Percentiles rank a stretch among this genome's conserved stretches.
phyloP scores from a whole-genome alignment of 225 moss, liverwort and hornwort genomes.

The Physcomitrellopsis africana region DNA sequence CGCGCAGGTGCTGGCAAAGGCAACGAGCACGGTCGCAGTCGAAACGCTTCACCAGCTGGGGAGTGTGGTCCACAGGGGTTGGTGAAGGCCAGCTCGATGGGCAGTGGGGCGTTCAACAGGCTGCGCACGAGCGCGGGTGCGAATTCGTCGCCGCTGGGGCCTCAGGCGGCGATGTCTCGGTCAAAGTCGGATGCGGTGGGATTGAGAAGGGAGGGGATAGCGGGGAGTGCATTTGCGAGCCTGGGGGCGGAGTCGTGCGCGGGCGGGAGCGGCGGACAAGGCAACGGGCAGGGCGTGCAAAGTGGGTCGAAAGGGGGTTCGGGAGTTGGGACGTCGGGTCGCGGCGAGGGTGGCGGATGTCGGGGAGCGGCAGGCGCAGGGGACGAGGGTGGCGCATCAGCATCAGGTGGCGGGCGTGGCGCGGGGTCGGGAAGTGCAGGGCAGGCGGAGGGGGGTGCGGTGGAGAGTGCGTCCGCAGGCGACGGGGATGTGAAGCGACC shows the following conservation, averaged over 20 bases:
- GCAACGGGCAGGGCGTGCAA: neutral
- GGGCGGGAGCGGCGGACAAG: conserved; percentile 20
- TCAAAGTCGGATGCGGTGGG: conserved; percentile 58
- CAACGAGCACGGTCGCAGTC: conserved; percentile 40
- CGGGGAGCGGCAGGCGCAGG: conserved; percentile 7
- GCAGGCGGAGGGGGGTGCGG: conserved; percentile 23
- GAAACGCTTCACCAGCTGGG: conserved; percentile 29
- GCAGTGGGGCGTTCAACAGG: conserved; percentile 62
- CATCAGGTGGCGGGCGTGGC: neutral
- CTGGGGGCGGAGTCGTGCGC: conserved; percentile 42
- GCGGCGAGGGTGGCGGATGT: conserved; percentile 16
- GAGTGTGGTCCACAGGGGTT: conserved; percentile 35
- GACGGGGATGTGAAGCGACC: conserved; percentile 42
- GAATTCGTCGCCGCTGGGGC: conserved; percentile 28
- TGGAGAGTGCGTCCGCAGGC: conserved; percentile 34
- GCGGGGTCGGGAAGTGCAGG: conserved; percentile 15
- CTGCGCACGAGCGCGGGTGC: conserved; percentile 30
- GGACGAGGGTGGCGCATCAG: conserved; percentile 37
- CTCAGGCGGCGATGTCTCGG: conserved; percentile 60
- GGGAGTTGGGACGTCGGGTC: conserved; percentile 18
- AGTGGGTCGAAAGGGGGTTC: conserved; percentile 32
- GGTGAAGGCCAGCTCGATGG: conserved; percentile 45
- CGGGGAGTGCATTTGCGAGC: conserved; percentile 58
- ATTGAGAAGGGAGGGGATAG: conserved; percentile 52
- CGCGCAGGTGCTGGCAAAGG: conserved; percentile 25